A percentile compares a stretch with the other conserved stretches of the same genome.
Evolutionary conservation across 31 red algal species (phyloP).

Genomic region (Endocladia muricata): DNA sequence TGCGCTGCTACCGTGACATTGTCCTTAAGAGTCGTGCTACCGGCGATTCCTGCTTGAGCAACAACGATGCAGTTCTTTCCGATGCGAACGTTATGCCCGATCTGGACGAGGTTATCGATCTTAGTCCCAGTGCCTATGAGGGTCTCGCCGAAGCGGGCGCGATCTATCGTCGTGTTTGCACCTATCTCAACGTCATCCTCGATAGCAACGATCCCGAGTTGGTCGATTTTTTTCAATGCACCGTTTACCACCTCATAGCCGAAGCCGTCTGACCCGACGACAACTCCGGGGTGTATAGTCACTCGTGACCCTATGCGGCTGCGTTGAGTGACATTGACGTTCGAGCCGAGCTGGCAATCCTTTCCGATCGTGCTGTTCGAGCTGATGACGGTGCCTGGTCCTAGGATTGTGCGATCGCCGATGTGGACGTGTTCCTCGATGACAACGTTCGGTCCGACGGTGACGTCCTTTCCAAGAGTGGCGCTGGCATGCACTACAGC

Average conservation of each 20-base stretch:
- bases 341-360: slow-evolving; percentile 13
- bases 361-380: too few species aligned
- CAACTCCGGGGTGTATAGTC: slow-evolving; percentile 21
- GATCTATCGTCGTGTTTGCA: slow-evolving; percentile 35
- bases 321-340: slow-evolving; percentile 15
- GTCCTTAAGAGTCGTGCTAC: slow-evolving; percentile 19
- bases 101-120: slow-evolving; percentile 44
- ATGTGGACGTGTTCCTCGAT: too few species aligned
- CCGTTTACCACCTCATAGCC: slow-evolving; percentile 26
- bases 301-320: slow-evolving; percentile 10
- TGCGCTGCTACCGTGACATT: slow-evolving; percentile 15
- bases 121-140: slow-evolving; percentile 24
- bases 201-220: slow-evolving; percentile 33
- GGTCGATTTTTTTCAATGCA: slow-evolving; percentile 17
- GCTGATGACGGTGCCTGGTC: too few species aligned
- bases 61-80: slow-evolving; percentile 25
- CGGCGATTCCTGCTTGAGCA: slow-evolving; percentile 29
- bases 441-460: too few species aligned
- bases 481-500: too few species aligned
- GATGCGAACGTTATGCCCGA: slow-evolving; percentile 36
- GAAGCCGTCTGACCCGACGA: slow-evolving; percentile 35
- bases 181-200: slow-evolving; percentile 55
- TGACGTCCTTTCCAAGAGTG: too few species aligned
- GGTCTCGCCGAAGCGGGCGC: slow-evolving; percentile 24
- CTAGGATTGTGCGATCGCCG: too few species aligned